Evolutionary conservation across 345 rosid species (phyloP).

Genomic region (Crucihimalaya himalaica): DNA sequence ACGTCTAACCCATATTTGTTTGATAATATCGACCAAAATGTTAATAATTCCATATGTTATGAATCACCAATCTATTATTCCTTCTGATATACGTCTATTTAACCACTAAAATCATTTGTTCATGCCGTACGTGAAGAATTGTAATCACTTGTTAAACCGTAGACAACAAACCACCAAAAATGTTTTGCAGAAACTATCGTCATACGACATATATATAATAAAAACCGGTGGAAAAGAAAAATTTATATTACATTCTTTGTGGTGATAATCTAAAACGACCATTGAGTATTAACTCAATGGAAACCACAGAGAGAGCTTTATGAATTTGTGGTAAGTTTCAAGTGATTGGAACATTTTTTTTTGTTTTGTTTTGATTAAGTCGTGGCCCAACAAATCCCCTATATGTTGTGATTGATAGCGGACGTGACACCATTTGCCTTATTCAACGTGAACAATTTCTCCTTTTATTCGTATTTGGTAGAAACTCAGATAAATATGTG

Average conservation of each 20-base stretch:
- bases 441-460: constrained; percentile 10
- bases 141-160: neutral
- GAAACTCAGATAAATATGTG: neutral
- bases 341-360: constrained; percentile 26
- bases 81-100: neutral
- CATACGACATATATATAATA: neutral
- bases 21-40: neutral
- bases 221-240: neutral
- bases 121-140: neutral
- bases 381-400: constrained; percentile 23
- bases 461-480: constrained; percentile 9
- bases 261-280: no score
- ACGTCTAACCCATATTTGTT: neutral
- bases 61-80: no score
- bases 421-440: constrained; percentile 29
- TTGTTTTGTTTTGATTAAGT: constrained; percentile 15
- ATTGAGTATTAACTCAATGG: neutral
- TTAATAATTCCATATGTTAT: neutral
- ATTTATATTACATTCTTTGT: no score
- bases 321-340: constrained; percentile 13
- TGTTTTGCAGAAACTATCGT: neutral
- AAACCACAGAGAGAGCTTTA: constrained; percentile 17
- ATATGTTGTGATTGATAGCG: constrained; percentile 7
- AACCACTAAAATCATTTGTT: neutral
- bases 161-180: neutral